Conservation (phyloP, 2,329 filamentous ascomycete genomes). For the Phyllosticta paracitricarpa region DNA sequence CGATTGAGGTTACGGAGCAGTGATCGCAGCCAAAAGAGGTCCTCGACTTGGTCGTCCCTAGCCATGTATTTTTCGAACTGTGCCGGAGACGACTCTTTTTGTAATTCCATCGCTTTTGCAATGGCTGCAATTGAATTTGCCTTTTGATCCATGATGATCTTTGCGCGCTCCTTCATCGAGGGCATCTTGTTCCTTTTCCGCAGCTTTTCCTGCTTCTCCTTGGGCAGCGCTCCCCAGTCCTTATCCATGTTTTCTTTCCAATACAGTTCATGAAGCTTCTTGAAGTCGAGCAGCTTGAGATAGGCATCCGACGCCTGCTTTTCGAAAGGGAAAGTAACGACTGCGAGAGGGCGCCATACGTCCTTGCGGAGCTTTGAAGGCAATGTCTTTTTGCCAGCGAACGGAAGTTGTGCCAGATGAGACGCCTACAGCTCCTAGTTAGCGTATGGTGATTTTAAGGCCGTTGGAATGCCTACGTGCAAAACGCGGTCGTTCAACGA, state of each 20-base stretch:
- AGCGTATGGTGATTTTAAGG: constrained; percentile 13
- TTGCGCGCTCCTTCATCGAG: constrained; percentile 40
- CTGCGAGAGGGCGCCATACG: constrained; percentile 52
- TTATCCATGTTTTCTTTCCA: constrained; percentile 32
- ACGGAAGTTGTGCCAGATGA: constrained; percentile 46
- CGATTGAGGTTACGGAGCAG: not conserved
- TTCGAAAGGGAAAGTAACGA: constrained; percentile 44
- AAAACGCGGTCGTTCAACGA: constrained; percentile 46
- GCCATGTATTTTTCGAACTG: not conserved
- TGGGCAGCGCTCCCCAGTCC: constrained; percentile 1
- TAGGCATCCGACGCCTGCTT: constrained; percentile 44
- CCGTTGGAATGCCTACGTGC: constrained; percentile 31
- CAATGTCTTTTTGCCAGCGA: constrained; percentile 54
- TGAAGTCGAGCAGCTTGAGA: constrained; percentile 50
- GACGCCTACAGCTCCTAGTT: not conserved
- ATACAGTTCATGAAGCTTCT: constrained; percentile 46
- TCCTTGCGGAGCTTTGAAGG: constrained; percentile 50
- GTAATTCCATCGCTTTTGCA: constrained; percentile 44
- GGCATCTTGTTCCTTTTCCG: constrained; percentile 34
- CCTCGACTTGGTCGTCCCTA: not conserved
- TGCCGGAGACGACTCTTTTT: constrained; percentile 24
- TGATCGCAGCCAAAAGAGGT: not conserved
- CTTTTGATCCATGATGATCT: constrained; percentile 52
- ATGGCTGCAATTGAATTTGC: constrained; percentile 53
- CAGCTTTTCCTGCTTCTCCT: constrained; percentile 27